Evolutionary conservation across 192 early-diverging fungal genomes (phyloP), one percentile per base, ranked within the genome.

Genomic region (Entomortierella chlamydospora): DNA sequence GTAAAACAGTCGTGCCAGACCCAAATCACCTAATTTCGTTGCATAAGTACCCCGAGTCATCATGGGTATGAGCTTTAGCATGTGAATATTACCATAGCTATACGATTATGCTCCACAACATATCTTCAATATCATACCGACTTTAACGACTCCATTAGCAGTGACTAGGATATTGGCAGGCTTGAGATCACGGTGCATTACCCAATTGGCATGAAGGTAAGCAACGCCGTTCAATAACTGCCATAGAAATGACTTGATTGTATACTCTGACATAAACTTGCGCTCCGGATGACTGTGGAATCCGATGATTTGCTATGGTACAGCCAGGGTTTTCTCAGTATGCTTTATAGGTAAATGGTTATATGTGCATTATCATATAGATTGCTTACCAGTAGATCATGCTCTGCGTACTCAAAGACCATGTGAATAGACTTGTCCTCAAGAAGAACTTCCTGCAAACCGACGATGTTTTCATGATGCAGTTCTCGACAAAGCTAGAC

Each of bases 401-500:
- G 94, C 72, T 98, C 97, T 7, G 97, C 95, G 77, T 96, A 98
- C 47, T 98, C 97, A 89, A 98, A 95, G 39, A 98, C 92, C 95
- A 98, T 97, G 61, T 94, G 91, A 34, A 98, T 97, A 8, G 94
- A 93, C 60, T 95, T 92, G 78, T 98, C 97, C 60, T 97, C 95
- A 55, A 98, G 74, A 0, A 97, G 68, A 0, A 98, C 97, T 73
- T 98, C 95, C 73, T 94, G 89, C 23, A 97, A 79, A 53, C 88
- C 87, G 20, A 97, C 87, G 55, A 97, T 87, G 82, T 98, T 98
- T 63, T 93, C 92, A 58, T 98, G 96, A 45, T 84, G 85, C 41
- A 98, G 86, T 73, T 98, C 97, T 30, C 95, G 87, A 61, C 96
- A 97, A 42, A 98, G 84, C 84, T 91, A 63, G 17, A 33, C 22